Base-by-base conservation (phyloP, 129 eudicot species). In the Flaveria linearis region DNA sequence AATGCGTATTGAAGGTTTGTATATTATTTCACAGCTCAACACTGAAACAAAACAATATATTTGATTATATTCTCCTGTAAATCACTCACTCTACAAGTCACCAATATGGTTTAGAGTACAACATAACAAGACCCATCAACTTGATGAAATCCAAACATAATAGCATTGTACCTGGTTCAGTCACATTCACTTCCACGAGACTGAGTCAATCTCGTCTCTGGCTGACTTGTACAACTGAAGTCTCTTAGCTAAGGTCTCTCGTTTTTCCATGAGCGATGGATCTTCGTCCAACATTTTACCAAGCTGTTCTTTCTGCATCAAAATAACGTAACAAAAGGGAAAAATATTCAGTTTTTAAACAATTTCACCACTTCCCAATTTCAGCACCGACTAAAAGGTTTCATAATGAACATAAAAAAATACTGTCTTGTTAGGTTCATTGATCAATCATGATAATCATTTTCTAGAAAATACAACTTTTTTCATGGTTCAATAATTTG, bases 251-350 rank as follows among this genome's bases (percentile, higher is more conserved):
- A 94, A 70, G 1, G 77, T 16, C 77, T 91, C 98, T 83, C 97
- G 91, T 75, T 84, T 91, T 78, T 83, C 88, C 98, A 94, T 94
- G 4, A 94, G 86, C 2, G 87, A 76, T 0, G 98, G 98, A 84
- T 94, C 98, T 75, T 94, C 98, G 46, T 94, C 97, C 81, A 94
- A 76, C 93, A 94, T 91, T 77, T 75, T 88, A 50, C 96, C 96
- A 28, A 94, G 93, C 75, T 88, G 93, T 69, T 91, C 98, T 76
- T 94, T 94, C 98, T 93, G 89, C 84, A 79, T 56, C 39, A 79
- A 46, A 33, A 61, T 63, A 75, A 20, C n/a, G 62, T n/a, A 69
- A 51, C 25, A 77, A 76, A 33, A 5, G 25, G 14, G 14, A 20
- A 18, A 51, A 65, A 18, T 41, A 33, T 10, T 9, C 73, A 20